Evolutionary conservation across 176 grass and related monocot species (phyloP).

Genomic region (Triticum monococcum): DNA sequence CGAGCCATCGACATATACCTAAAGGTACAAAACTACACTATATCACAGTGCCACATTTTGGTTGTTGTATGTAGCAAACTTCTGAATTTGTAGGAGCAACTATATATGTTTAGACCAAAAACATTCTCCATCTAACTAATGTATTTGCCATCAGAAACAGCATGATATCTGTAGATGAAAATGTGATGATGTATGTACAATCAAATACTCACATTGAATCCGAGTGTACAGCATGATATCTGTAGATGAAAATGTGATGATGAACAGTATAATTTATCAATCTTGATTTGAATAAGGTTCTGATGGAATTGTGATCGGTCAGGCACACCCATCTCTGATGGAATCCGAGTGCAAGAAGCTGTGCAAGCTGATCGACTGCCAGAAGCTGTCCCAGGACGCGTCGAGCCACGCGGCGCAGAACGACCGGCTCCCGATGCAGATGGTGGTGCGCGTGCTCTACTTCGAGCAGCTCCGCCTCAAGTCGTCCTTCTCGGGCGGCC

Average conservation of each 20-base stretch:
- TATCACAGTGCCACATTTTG: neutral
- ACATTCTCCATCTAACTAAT: neutral
- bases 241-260: neutral
- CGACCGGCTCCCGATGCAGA: constrained; percentile 73
- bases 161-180: neutral
- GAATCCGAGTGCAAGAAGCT: constrained; percentile 95
- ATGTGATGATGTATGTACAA: neutral
- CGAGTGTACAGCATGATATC: neutral
- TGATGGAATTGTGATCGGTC: neutral
- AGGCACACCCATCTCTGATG: constrained; percentile 84
- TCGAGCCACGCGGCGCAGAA: constrained; percentile 76
- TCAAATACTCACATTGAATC: neutral
- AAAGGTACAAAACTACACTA: constrained; percentile 60
- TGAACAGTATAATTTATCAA: neutral
- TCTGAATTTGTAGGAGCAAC: neutral
- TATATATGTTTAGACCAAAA: too few relatives aligned
- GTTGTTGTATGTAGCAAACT: neutral
- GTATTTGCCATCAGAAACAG: neutral
- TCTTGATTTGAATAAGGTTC: neutral
- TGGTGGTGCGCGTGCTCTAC: constrained; percentile 73
- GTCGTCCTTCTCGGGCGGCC: constrained; percentile 31
- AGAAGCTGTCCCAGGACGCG: constrained; percentile 64
- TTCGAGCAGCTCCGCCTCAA: constrained; percentile 73
- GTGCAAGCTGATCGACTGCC: constrained; percentile 86
- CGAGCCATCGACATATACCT: constrained; percentile 92